Evolutionary conservation across 176 grass and related monocot genomes (phyloP).

Genomic region (Eleusine indica): DNA sequence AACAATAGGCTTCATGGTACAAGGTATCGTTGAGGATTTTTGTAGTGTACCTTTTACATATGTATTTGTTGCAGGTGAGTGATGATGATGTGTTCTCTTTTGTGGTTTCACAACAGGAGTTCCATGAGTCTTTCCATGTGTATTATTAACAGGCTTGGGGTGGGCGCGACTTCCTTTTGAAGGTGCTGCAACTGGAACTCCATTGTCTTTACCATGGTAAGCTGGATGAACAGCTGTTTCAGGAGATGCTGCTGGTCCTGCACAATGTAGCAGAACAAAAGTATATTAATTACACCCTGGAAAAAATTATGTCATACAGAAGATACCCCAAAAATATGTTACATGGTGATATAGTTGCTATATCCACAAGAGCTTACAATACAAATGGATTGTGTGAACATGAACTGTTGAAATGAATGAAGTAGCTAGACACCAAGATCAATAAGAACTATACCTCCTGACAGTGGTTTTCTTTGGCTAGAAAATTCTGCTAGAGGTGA

Average conservation of each 20-base stretch:
- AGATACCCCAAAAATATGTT: background rate
- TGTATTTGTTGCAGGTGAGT: constrained; percentile 49
- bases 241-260: constrained; percentile 46
- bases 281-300: constrained; percentile 11
- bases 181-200: constrained; percentile 52
- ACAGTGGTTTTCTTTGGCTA: constrained; percentile 22
- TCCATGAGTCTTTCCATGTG: constrained; percentile 39
- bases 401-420: background rate
- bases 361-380: constrained; percentile 5
- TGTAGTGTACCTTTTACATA: constrained; percentile 49
- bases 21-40: constrained; percentile 19
- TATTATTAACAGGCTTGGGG: constrained; percentile 50
- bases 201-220: constrained; percentile 42
- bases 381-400: constrained; percentile 26
- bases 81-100: constrained; percentile 45
- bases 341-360: constrained; percentile 33
- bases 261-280: constrained; percentile 23
- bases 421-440: constrained; percentile 8
- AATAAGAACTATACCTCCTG: constrained; percentile 38
- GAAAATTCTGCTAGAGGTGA: constrained; percentile 36
- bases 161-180: constrained; percentile 43
- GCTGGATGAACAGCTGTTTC: constrained; percentile 31
- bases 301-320: background rate
- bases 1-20: constrained; percentile 27
- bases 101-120: constrained; percentile 52